Conservation (phyloP, 345 rosid species). For the Geranium rotundifolium region DNA sequence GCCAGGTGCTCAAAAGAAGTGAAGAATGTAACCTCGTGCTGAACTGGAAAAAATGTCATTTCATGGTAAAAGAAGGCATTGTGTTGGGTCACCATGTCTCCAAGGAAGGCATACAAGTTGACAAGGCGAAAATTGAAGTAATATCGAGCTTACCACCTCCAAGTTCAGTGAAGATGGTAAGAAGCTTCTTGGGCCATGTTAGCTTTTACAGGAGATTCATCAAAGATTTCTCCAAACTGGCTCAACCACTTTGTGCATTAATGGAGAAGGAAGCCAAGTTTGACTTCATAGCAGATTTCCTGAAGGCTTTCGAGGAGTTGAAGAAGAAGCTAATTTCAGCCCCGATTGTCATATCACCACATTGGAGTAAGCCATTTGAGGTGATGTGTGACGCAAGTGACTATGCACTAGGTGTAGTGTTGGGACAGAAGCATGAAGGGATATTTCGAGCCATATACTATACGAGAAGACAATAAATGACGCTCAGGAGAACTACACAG, state of each 20-base stretch:
- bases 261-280: background rate
- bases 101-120: background rate
- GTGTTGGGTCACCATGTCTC: background rate
- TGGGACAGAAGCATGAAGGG: too few relatives aligned
- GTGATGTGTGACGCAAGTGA: background rate
- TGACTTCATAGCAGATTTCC: background rate
- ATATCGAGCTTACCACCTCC: too few relatives aligned
- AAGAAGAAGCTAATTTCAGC: too few relatives aligned
- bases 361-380: background rate
- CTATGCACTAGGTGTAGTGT: background rate
- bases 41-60: background rate
- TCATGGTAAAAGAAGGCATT: background rate
- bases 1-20: background rate
- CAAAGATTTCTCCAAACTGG: background rate
- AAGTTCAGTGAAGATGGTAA: too few relatives aligned
- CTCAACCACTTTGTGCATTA: background rate
- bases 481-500: too few relatives aligned
- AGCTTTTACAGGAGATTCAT: background rate
- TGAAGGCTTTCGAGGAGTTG: background rate
- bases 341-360: background rate
- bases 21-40: background rate
- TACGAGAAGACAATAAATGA: too few relatives aligned
- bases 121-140: background rate
- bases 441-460: too few relatives aligned
- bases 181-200: background rate